Evolutionary conservation across 306 rosid genomes (phyloP), one percentile per base, ranked within the genome.

Genomic region (Vachellia pachyceras): DNA sequence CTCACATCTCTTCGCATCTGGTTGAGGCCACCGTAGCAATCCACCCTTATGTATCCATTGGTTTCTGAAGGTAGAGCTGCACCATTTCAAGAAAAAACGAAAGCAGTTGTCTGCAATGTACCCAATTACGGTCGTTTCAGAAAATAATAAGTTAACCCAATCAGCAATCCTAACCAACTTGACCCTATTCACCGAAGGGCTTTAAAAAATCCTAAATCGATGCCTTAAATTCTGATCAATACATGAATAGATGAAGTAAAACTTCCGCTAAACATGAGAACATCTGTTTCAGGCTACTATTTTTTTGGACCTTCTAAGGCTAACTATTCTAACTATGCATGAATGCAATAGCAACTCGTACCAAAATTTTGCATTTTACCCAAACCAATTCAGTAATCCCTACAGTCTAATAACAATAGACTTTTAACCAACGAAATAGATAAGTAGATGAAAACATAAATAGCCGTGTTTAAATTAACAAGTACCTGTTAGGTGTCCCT

Each of bases 1-100:
- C 97, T 85, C 82, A 93, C 99, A 88, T 93, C 99, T 93, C 98
- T 90, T 84, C 97, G 90, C 94, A 91, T 93, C 90, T 93, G 96
- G 85, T 95, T 95, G 84, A 93, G 97, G 67, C 98, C 99, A 5
- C 97, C 97, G 69, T 89, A 90, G 91, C 99, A 95, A 91, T 93
- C 98, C 89, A 93, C 97, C 50, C 93, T 86, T 72, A 95, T 91
- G 75, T 89, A 95, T 85, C 98, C 97, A 77, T 86, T 95, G 82
- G 87, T 85, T 82, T 90, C 81, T 23, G 81, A 85, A 13, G 92
- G 97, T 35, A 90, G 91, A 88, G 91, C 97, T 85, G 98, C 94
- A 92, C 91, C 87, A 86, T 86, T 83, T 86, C 89, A 86, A 86
- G 81, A 86, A 86, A 65, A 83, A 83, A 86, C 77, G 77, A 86